These are phyloP conservation scores for Medicago lupulina DNA, from an alignment of 306 rosid genomes.

Conservation along the genomic window DNA sequence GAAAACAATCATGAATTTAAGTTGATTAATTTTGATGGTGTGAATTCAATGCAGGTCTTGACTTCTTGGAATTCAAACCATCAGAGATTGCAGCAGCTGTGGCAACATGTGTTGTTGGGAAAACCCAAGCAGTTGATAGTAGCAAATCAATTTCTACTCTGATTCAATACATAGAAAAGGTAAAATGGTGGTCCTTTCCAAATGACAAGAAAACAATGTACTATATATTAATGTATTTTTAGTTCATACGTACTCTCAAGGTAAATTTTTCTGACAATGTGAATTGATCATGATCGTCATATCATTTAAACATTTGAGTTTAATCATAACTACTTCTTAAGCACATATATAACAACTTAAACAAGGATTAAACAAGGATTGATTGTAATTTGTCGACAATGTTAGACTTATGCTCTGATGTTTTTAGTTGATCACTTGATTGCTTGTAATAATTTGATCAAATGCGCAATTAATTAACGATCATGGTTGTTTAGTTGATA, in stretches of 20 bases:
- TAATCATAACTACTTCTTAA: no score
- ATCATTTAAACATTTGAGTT: not conserved
- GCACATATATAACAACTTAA: no score
- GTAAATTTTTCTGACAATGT: not conserved
- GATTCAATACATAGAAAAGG: constrained; percentile 72
- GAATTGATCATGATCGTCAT: not conserved
- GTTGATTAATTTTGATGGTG: constrained; percentile 53
- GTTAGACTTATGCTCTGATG: no score
- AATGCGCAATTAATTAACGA: no score
- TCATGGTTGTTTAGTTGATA: not conserved
- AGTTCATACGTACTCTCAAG: not conserved
- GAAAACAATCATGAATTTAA: constrained; percentile 25
- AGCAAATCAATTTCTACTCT: constrained; percentile 64
- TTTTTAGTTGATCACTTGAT: not conserved
- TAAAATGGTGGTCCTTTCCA: constrained; percentile 51
- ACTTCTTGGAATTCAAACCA: constrained; percentile 91
- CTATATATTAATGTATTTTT: constrained; percentile 3
- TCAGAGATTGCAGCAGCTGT: constrained; percentile 96
- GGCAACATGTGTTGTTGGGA: constrained; percentile 68
- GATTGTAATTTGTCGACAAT: no score
- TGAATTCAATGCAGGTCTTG: constrained; percentile 82
- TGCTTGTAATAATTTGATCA: no score
- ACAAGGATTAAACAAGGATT: no score
- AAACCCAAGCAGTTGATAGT: constrained; percentile 62
- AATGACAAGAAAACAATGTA: constrained; percentile 20